phyloP scores from a whole-genome alignment of 345 rosid genomes.

The Alliaria petiolata region DNA sequence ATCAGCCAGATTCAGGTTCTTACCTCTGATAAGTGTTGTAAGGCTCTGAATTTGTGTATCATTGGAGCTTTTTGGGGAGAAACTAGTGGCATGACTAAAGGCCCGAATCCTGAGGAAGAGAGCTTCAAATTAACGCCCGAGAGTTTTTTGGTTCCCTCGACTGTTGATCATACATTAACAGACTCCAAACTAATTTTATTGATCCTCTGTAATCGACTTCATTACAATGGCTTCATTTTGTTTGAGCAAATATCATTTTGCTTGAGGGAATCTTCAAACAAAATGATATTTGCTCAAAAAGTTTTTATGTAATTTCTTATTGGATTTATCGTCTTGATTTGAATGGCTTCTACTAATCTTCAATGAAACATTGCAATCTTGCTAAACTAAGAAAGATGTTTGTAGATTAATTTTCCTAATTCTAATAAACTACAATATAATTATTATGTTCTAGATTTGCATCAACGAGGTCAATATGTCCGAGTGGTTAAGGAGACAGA shows the following conservation, averaged over 20 bases:
- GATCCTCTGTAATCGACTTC: neutral
- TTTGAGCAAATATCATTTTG: neutral
- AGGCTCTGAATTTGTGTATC: too few species aligned
- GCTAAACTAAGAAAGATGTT: too few species aligned
- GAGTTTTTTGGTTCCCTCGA: neutral
- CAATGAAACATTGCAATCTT: too few species aligned
- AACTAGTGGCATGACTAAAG: neutral
- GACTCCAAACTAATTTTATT: neutral
- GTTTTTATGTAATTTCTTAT: too few species aligned
- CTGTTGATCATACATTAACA: neutral
- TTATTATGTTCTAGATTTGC: too few species aligned
- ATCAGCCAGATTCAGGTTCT: constrained; percentile 1
- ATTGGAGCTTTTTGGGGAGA: too few species aligned
- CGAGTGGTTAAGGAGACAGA: constrained; percentile 99
- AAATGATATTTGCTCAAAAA: neutral
- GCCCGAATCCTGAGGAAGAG: neutral
- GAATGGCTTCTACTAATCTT: too few species aligned
- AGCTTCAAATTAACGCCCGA: neutral
- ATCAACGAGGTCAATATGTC: constrained; percentile 65
- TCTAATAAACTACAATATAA: too few species aligned
- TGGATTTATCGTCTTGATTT: neutral
- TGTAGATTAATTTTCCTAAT: too few species aligned
- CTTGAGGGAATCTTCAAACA: neutral
- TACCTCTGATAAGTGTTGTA: neutral
- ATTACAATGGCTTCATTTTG: neutral